Evolutionary conservation across 148 eudicot species (phyloP).

Genomic region (Rhododendron mucronatum): DNA sequence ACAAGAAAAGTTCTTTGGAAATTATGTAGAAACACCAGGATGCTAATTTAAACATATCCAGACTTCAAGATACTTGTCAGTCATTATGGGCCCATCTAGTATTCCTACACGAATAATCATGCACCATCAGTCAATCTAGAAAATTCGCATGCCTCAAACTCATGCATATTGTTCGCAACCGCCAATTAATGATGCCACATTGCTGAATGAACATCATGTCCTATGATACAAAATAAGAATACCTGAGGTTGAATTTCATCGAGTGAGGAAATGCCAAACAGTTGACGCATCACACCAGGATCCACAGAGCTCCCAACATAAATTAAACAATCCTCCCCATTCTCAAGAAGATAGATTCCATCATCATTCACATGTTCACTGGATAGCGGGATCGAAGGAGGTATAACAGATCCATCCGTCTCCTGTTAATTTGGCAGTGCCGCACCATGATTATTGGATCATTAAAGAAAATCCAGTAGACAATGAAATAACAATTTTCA

Average conservation of each 20-base stretch:
- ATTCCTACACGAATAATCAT: background rate
- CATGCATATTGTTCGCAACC: background rate
- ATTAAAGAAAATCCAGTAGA: background rate
- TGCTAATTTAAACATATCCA: background rate
- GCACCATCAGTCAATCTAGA: background rate
- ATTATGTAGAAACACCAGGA: background rate
- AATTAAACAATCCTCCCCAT: slow-evolving; percentile 82
- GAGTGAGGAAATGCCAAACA: slow-evolving; percentile 61
- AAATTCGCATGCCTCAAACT: background rate
- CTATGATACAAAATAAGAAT: slow-evolving; percentile 3
- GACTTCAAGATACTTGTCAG: background rate
- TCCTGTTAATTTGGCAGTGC: slow-evolving; percentile 41
- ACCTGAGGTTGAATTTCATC: slow-evolving; percentile 87
- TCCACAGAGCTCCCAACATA: slow-evolving; percentile 65
- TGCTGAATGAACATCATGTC: background rate
- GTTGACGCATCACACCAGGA: slow-evolving; percentile 47
- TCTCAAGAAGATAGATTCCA: slow-evolving; percentile 93
- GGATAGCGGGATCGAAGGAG: slow-evolving; percentile 70
- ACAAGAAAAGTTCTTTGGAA: background rate
- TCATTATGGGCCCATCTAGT: background rate
- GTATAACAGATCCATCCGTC: slow-evolving; percentile 50
- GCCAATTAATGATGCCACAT: background rate
- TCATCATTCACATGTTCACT: slow-evolving; percentile 78
- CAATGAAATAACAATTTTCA: background rate
- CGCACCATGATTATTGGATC: slow-evolving; percentile 9